These are phyloP conservation scores for Stylosanthes scabra DNA, from an alignment of 331 rosid genomes.

Conservation along the genomic window DNA sequence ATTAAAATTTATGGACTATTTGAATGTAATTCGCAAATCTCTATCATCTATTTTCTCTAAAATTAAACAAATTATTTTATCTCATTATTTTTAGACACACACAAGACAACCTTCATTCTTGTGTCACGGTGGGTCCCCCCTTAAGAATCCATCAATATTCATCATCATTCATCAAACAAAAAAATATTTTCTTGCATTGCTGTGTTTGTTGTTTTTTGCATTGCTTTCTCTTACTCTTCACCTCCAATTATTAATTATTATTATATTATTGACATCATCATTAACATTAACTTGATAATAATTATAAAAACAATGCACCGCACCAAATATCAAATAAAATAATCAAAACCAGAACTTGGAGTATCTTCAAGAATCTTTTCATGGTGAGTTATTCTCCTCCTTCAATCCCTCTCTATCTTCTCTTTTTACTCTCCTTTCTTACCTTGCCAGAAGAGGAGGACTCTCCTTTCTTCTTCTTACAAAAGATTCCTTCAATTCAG, in stretches of 20 bases:
- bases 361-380: conserved; percentile 73
- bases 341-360: conserved; percentile 32
- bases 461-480: not conserved
- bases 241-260: not conserved
- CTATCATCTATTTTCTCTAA: no score
- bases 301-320: conserved; percentile 9
- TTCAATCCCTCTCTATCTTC: not conserved
- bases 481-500: not conserved
- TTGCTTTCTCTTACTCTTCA: not conserved
- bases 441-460: not conserved
- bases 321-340: conserved; percentile 15
- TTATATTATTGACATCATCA: not conserved
- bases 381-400: conserved; percentile 31
- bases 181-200: not conserved
- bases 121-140: not conserved
- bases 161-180: not conserved
- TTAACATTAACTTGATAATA: not conserved
- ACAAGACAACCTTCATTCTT: not conserved
- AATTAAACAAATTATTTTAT: no score
- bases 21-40: no score
- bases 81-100: no score
- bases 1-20: no score
- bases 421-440: not conserved
- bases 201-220: not conserved
- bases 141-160: not conserved